These are phyloP conservation scores for Bisporella sp. DNA, from an alignment of 2,329 filamentous ascomycete genomes.

Conservation along the genomic window DNA sequence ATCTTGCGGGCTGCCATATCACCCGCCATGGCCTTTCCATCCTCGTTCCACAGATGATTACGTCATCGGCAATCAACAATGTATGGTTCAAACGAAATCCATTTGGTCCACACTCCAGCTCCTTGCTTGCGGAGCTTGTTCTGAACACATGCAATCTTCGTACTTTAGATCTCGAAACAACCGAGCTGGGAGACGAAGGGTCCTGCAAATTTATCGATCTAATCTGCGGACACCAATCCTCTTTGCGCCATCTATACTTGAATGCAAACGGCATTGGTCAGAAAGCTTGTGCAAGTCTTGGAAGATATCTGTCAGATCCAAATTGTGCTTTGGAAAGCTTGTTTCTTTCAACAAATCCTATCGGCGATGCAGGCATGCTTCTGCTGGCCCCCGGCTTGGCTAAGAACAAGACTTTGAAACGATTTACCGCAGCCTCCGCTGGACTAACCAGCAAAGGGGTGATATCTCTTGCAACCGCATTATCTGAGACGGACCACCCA, in stretches of 20 bases:
- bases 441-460: constrained; percentile 10
- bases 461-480: constrained; percentile 2
- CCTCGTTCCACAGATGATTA: constrained; percentile 38
- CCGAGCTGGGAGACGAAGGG: constrained; percentile 41
- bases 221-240: constrained; percentile 3
- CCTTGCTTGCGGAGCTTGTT: constrained; percentile 38
- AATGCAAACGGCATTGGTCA: constrained; percentile 15
- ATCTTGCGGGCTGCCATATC: constrained; percentile 48
- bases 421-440: constrained; percentile 5
- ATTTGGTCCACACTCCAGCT: constrained; percentile 32
- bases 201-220: constrained; percentile 6
- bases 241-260: constrained; percentile 10
- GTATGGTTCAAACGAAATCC: constrained; percentile 50
- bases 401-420: constrained; percentile 7
- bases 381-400: constrained; percentile 6
- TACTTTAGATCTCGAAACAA: constrained; percentile 47
- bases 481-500: not conserved
- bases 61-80: constrained; percentile 38
- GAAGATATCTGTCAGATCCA: constrained; percentile 10
- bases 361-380: constrained; percentile 9
- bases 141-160: constrained; percentile 35
- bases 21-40: constrained; percentile 33
- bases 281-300: constrained; percentile 11
- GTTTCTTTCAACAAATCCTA: constrained; percentile 11
- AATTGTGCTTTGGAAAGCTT: constrained; percentile 12